These are phyloP conservation scores for Zymoseptoria tritici DNA, from an alignment of 2,329 filamentous ascomycete genomes.

Conservation along the genomic window DNA sequence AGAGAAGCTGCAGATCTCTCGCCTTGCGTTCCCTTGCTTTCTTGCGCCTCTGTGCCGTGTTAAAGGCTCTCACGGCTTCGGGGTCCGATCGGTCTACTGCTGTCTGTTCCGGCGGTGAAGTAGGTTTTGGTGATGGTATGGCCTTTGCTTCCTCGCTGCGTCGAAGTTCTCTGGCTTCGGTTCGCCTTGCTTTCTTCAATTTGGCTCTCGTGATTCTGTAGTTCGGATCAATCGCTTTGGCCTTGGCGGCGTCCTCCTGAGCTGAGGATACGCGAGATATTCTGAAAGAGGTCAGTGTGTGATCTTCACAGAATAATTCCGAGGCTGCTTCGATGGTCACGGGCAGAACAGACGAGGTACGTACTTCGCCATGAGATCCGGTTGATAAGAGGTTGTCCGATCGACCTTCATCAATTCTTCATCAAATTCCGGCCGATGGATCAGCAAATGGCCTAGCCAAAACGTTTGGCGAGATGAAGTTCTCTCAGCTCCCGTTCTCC, in stretches of 20 bases:
- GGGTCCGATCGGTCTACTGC: neutral
- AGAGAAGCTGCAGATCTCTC: neutral
- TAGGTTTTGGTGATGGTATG: neutral
- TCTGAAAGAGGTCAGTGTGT: neutral
- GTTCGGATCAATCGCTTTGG: neutral
- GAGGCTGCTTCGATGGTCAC: neutral
- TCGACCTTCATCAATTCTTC: neutral
- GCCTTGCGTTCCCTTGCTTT: neutral
- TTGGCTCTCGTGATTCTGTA: neutral
- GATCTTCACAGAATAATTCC: neutral
- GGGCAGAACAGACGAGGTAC: neutral
- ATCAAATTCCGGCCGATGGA: neutral
- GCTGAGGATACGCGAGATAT: neutral
- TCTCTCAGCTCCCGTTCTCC: neutral
- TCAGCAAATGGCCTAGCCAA: neutral
- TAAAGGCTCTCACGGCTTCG: neutral
- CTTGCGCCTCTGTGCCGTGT: neutral
- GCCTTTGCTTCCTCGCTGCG: neutral
- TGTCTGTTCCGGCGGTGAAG: neutral
- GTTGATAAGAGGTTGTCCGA: neutral
- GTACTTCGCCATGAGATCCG: neutral
- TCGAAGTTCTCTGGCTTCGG: neutral
- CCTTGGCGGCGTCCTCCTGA: neutral
- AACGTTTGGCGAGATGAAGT: neutral
- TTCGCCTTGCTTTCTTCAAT: neutral